These are phyloP conservation scores for Iodosphaeria phyllophila DNA, from an alignment of 2,329 filamentous ascomycete species.

Conservation along the genomic window DNA sequence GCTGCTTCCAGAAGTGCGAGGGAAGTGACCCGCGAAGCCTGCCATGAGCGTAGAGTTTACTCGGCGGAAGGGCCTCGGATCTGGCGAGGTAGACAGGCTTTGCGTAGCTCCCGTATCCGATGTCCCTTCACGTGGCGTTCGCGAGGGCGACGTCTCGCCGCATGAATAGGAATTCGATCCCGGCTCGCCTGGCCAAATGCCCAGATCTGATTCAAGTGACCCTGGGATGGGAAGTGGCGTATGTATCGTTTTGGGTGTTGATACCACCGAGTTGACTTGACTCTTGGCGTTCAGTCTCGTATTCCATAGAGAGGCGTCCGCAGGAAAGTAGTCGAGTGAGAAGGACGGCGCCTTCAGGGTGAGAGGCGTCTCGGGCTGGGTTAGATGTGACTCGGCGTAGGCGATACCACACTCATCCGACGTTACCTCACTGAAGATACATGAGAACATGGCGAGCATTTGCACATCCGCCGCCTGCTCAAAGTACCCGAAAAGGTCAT, in stretches of 20 bases:
- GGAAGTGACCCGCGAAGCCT: constrained; percentile 34
- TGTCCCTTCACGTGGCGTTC: constrained; percentile 23
- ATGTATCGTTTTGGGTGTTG: constrained; percentile 36
- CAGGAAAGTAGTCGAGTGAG: constrained; percentile 47
- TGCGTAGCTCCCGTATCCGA: constrained; percentile 27
- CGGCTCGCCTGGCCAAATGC: constrained; percentile 31
- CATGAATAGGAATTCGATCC: constrained; percentile 39
- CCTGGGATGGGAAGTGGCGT: constrained; percentile 35
- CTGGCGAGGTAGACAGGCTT: constrained; percentile 40
- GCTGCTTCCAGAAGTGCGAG: constrained; percentile 21
- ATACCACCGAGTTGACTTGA: constrained; percentile 32
- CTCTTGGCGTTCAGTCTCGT: constrained; percentile 25
- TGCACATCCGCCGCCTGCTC: constrained; percentile 44
- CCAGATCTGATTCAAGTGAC: constrained; percentile 37
- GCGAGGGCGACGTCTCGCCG: constrained; percentile 40
- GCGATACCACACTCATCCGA: constrained; percentile 34
- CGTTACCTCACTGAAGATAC: constrained; percentile 47
- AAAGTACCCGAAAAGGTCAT: constrained; percentile 43
- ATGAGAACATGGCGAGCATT: constrained; percentile 55
- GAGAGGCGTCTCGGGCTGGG: constrained; percentile 41
- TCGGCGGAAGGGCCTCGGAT: constrained; percentile 30
- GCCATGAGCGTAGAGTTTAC: constrained; percentile 36
- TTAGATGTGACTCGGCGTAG: constrained; percentile 35
- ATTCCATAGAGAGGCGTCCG: constrained; percentile 32
- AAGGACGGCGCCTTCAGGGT: constrained; percentile 48